These are phyloP conservation scores for Trichophaea hybrida DNA, from an alignment of 2,329 filamentous ascomycete genomes.

Conservation along the genomic window DNA sequence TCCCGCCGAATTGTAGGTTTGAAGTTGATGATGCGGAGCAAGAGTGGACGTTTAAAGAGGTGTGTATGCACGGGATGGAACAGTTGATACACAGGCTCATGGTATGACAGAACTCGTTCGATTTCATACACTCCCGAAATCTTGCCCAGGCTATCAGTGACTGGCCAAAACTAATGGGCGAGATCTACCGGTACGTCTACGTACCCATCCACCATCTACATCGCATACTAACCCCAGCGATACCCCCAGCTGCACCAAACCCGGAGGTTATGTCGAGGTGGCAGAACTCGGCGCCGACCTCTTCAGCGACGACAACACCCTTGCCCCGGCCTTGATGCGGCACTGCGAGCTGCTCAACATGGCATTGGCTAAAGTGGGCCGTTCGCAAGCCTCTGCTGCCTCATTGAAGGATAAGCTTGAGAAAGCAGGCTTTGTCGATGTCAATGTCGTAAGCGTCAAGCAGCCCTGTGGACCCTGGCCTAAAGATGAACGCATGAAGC, in stretches of 20 bases:
- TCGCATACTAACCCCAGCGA: neutral
- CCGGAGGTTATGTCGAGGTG: too few species aligned
- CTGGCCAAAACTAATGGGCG: slow-evolving; percentile 16
- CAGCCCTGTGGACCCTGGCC: slow-evolving; percentile 31
- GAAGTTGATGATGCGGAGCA: slow-evolving; percentile 30
- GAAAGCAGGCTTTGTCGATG: slow-evolving; percentile 27
- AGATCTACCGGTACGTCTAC: slow-evolving; percentile 1
- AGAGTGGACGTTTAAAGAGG: slow-evolving; percentile 21
- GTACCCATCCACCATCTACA: neutral
- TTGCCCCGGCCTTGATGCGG: neutral
- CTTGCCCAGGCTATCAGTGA: slow-evolving; percentile 15
- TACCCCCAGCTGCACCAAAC: neutral
- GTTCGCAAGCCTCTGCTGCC: neutral
- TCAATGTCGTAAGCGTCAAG: slow-evolving; percentile 28
- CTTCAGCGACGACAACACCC: neutral
- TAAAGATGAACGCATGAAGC: slow-evolving; percentile 28
- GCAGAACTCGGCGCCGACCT: neutral
- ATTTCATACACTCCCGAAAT: slow-evolving; percentile 16
- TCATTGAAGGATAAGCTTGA: slow-evolving; percentile 26
- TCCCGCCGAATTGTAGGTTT: slow-evolving; percentile 28
- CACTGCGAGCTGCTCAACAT: neutral
- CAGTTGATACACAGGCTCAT: neutral
- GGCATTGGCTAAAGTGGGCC: neutral
- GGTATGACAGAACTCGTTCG: neutral
- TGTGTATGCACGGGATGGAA: neutral